phyloP scores from a whole-genome alignment of 2,329 filamentous ascomycete species.

The Stachybotrys echinatus region DNA sequence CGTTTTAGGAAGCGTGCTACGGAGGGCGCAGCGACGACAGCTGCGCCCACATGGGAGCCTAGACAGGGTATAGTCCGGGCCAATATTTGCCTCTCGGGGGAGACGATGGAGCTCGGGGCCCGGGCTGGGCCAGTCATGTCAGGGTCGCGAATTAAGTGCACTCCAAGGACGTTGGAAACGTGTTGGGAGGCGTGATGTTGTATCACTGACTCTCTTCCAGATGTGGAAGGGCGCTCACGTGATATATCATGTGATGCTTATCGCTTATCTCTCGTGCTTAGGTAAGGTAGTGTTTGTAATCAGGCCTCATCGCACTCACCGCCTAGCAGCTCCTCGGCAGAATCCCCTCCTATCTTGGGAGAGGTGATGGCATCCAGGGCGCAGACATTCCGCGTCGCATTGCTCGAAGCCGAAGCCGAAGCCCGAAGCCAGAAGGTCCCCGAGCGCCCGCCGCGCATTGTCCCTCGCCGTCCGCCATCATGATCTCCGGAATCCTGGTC shows the following conservation, averaged over 20 bases:
- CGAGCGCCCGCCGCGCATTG: neutral
- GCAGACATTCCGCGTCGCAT: neutral
- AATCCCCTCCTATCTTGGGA: slow-evolving; percentile 1
- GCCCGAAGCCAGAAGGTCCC: neutral
- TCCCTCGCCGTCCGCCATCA: slow-evolving; percentile 38
- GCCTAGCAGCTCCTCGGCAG: neutral
- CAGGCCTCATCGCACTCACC: too few species aligned
- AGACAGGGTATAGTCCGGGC: neutral
- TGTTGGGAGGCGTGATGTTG: neutral
- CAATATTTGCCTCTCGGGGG: neutral
- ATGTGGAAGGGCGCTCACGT: neutral
- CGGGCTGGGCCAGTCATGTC: neutral
- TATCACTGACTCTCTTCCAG: too few species aligned
- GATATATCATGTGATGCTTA: neutral
- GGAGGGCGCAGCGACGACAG: too few species aligned
- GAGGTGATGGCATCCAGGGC: neutral
- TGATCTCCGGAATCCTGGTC: slow-evolving; percentile 95
- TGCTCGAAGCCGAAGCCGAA: too few species aligned
- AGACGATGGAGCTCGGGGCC: neutral
- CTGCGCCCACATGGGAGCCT: too few species aligned
- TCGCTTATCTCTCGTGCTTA: too few species aligned
- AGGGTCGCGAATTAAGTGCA: neutral
- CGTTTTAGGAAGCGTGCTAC: neutral
- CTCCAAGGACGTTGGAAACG: neutral
- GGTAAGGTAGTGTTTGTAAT: too few species aligned